These are phyloP conservation scores for Penicillium atrosanguineum DNA, from an alignment of 495 filamentous ascomycete species.

Conservation along the genomic window DNA sequence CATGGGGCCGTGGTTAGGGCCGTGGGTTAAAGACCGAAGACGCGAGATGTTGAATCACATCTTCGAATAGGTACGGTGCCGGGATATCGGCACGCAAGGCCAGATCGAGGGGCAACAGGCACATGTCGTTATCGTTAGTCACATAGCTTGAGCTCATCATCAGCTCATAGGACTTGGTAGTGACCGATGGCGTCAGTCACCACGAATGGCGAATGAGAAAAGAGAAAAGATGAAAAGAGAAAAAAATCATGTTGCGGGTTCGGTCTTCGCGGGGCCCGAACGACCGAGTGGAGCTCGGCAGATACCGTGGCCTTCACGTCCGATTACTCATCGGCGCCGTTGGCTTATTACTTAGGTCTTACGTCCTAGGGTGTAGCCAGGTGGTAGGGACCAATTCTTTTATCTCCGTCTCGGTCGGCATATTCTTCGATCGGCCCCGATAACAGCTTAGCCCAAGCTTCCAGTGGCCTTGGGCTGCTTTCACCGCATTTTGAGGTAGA, in stretches of 20 bases:
- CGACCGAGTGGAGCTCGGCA: conserved; percentile 7
- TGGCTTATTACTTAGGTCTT: too few species aligned
- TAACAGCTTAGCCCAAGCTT: background rate
- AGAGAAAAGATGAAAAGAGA: background rate
- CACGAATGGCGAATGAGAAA: background rate
- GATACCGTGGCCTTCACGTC: background rate
- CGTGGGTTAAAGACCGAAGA: conserved; percentile 2
- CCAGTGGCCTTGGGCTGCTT: background rate
- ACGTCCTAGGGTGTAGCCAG: too few species aligned
- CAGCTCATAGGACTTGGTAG: background rate
- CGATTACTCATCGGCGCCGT: background rate
- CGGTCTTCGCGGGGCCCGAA: conserved; percentile 13
- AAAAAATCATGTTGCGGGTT: background rate
- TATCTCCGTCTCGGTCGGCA: background rate
- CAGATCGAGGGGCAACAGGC: background rate
- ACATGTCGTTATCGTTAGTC: background rate
- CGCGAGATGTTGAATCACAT: conserved; percentile 1
- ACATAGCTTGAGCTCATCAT: background rate
- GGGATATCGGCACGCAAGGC: background rate
- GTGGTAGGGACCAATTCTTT: background rate
- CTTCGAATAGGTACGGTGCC: background rate
- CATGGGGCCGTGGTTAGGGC: background rate
- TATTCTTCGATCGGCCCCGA: background rate
- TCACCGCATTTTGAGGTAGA: background rate
- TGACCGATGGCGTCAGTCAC: conserved; percentile 4